phyloP scores from a whole-genome alignment of 495 filamentous ascomycete genomes.

The Rostrohypoxylon terebratum region DNA sequence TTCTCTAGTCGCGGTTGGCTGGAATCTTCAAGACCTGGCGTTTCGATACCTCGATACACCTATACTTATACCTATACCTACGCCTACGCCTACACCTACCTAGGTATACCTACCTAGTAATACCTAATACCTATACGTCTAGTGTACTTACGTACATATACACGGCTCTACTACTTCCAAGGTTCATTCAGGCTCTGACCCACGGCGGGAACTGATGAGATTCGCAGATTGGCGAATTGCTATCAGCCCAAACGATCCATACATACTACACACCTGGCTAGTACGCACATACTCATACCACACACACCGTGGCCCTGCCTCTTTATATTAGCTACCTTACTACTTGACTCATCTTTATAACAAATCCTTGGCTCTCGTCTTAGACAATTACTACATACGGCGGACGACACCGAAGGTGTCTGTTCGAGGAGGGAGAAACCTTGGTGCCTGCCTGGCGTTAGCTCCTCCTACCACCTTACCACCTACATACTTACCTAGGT shows the following conservation, averaged over 20 bases:
- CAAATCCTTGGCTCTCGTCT: slow-evolving; percentile 28
- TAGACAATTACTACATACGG: slow-evolving; percentile 35
- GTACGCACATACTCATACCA: slow-evolving; percentile 14
- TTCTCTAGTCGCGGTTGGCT: slow-evolving; percentile 29
- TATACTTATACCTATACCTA: neutral
- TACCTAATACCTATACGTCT: slow-evolving; percentile 5
- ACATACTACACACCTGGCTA: neutral
- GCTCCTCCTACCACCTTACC: slow-evolving; percentile 25
- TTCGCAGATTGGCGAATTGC: slow-evolving; percentile 40
- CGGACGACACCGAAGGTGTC: slow-evolving; percentile 24
- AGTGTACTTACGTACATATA: slow-evolving; percentile 12
- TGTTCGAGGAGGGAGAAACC: slow-evolving; percentile 28
- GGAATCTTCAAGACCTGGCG: slow-evolving; percentile 26
- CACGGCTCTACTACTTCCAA: neutral
- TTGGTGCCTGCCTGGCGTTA: slow-evolving; percentile 36
- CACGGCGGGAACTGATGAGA: slow-evolving; percentile 36
- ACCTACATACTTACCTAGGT: neutral
- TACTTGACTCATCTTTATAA: slow-evolving; percentile 38
- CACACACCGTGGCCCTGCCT: slow-evolving; percentile 36
- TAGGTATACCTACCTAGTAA: no score
- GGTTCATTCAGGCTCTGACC: slow-evolving; percentile 21
- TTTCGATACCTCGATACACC: slow-evolving; percentile 17
- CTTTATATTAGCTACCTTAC: slow-evolving; percentile 36
- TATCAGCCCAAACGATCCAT: slow-evolving; percentile 7
- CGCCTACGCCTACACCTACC: no score